Evolutionary conservation across 2,329 filamentous ascomycete species (phyloP).

Genomic region (Trichoderma lentiforme): DNA sequence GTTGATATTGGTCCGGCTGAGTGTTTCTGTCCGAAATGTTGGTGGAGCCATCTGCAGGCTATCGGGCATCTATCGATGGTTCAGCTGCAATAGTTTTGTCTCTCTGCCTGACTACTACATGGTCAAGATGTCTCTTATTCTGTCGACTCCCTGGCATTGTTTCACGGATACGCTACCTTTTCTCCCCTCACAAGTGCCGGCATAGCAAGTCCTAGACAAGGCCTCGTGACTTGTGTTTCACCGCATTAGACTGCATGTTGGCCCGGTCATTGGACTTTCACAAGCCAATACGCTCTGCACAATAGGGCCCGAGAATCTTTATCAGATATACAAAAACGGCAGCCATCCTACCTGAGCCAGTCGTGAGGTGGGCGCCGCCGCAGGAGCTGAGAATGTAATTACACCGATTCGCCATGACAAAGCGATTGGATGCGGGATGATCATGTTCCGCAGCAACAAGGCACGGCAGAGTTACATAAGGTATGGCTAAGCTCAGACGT

Average conservation of each 20-base stretch:
- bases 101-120: neutral
- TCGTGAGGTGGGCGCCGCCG: neutral
- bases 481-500: neutral
- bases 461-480: neutral
- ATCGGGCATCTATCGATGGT: neutral
- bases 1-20: neutral
- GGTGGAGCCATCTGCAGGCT: slow-evolving; percentile 6
- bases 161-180: neutral
- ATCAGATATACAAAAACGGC: neutral
- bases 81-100: neutral
- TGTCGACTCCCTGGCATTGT: neutral
- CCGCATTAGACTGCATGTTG: slow-evolving; percentile 10
- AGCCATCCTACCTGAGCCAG: neutral
- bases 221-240: slow-evolving; percentile 15
- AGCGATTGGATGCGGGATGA: neutral
- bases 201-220: neutral
- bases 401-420: neutral
- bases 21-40: neutral
- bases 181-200: neutral
- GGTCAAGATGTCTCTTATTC: neutral
- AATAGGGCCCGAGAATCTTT: neutral
- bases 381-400: neutral
- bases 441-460: neutral
- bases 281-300: neutral
- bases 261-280: neutral